Evolutionary conservation across 2,329 filamentous ascomycete species (phyloP).

Genomic region (Penicillium sp.): DNA sequence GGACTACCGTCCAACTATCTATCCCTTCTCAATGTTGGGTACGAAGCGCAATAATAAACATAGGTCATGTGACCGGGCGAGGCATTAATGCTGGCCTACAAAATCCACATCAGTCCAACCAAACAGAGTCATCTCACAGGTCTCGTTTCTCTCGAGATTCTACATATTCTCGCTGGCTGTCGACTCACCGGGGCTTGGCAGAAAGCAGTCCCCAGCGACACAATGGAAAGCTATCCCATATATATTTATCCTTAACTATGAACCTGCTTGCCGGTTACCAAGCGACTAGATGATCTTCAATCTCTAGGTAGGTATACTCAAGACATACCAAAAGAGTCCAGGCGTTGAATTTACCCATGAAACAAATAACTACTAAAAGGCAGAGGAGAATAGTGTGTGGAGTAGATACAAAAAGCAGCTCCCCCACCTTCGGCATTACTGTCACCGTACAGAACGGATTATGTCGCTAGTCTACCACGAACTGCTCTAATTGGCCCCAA

Average conservation of each 20-base stretch:
- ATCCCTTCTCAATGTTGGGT: background rate
- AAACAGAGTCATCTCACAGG: too few species aligned
- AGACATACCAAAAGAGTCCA: background rate
- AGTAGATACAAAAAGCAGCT: background rate
- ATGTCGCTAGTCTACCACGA: background rate
- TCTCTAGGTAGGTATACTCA: too few species aligned
- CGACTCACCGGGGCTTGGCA: too few species aligned
- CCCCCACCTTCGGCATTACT: conserved; percentile 1
- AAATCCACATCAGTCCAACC: background rate
- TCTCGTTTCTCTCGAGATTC: too few species aligned
- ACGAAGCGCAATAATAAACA: background rate
- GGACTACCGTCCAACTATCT: background rate
- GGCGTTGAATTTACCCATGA: background rate
- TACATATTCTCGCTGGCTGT: too few species aligned
- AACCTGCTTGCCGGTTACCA: too few species aligned
- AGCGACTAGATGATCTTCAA: too few species aligned
- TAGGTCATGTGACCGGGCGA: conserved; percentile 1
- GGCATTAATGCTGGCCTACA: conserved; percentile 1
- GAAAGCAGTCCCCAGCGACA: too few species aligned
- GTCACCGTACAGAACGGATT: background rate
- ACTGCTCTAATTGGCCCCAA: background rate
- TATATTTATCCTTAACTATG: too few species aligned
- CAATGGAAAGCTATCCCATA: too few species aligned
- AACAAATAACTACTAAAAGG: background rate
- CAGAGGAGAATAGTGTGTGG: background rate